phyloP scores from a whole-genome alignment of 2,329 filamentous ascomycete species.

The Fusarium burgessii region DNA sequence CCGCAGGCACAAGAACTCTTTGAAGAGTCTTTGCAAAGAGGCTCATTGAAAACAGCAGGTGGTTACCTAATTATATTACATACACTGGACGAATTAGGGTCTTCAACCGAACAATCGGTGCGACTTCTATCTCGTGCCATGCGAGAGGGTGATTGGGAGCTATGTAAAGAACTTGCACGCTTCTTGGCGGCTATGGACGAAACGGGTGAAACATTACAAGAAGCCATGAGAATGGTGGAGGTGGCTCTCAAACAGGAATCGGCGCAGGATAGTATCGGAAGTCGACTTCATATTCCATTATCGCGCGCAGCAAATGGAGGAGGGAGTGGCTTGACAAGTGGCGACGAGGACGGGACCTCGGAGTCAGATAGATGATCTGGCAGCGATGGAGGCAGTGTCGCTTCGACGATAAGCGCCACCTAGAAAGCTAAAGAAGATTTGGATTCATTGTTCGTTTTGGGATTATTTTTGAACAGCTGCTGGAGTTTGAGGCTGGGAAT shows the following conservation, averaged over 20 bases:
- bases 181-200: conserved; percentile 94
- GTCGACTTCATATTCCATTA: conserved; percentile 50
- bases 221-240: conserved; percentile 75
- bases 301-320: conserved; percentile 49
- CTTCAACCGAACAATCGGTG: conserved; percentile 81
- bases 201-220: conserved; percentile 80
- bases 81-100: conserved; percentile 77
- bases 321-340: conserved; percentile 45
- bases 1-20: conserved; percentile 93
- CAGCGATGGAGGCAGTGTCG: conserved; percentile 55
- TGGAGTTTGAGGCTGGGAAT: conserved; percentile 32
- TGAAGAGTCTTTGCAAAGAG: conserved; percentile 87
- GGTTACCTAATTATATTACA: conserved; percentile 97
- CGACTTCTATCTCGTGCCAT: conserved; percentile 85
- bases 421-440: conserved; percentile 20
- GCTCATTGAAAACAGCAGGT: conserved; percentile 91
- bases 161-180: conserved; percentile 94
- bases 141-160: conserved; percentile 88
- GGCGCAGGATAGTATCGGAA: conserved; percentile 43
- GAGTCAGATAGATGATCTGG: conserved; percentile 54
- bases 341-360: conserved; percentile 51
- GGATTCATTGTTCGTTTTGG: conserved; percentile 8
- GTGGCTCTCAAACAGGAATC: conserved; percentile 50
- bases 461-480: conserved; percentile 12
- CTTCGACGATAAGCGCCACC: conserved; percentile 50